These are phyloP conservation scores for Spinacia oleracea DNA, from an alignment of 179 eudicot genomes.

Conservation along the genomic window DNA sequence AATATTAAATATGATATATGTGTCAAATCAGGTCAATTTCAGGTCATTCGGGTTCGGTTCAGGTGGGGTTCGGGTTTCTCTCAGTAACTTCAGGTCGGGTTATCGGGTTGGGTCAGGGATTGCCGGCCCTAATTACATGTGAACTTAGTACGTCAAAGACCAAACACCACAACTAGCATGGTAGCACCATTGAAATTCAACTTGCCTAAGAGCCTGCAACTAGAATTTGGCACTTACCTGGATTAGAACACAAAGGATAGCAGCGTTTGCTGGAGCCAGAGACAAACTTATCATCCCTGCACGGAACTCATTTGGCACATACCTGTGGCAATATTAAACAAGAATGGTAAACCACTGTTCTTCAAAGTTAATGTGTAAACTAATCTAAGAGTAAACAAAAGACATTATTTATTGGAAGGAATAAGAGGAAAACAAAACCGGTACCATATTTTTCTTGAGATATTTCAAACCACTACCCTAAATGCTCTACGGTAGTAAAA, in stretches of 20 bases:
- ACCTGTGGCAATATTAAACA: constrained; percentile 38
- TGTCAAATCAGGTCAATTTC: too few relatives aligned
- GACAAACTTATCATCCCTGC: constrained; percentile 85
- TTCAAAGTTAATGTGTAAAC: background rate
- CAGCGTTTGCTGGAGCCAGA: constrained; percentile 76
- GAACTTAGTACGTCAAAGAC: constrained; percentile 9
- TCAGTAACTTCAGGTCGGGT: too few relatives aligned
- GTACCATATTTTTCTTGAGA: background rate
- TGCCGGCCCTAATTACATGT: too few relatives aligned
- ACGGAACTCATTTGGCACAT: constrained; percentile 84
- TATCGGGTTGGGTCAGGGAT: too few relatives aligned
- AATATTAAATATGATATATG: too few relatives aligned
- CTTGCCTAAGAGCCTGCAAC: background rate
- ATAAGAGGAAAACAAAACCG: background rate
- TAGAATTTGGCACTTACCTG: constrained; percentile 43
- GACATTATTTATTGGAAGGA: background rate
- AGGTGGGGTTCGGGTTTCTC: too few relatives aligned
- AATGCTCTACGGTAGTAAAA: background rate
- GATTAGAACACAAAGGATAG: constrained; percentile 51
- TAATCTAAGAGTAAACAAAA: background rate
- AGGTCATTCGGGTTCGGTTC: too few relatives aligned
- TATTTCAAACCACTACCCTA: background rate
- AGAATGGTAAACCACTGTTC: background rate
- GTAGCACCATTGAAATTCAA: background rate
- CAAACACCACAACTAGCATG: background rate